Evolutionary conservation across 2,329 filamentous ascomycete species (phyloP).

Genomic region (Exophiala xenobiotica): DNA sequence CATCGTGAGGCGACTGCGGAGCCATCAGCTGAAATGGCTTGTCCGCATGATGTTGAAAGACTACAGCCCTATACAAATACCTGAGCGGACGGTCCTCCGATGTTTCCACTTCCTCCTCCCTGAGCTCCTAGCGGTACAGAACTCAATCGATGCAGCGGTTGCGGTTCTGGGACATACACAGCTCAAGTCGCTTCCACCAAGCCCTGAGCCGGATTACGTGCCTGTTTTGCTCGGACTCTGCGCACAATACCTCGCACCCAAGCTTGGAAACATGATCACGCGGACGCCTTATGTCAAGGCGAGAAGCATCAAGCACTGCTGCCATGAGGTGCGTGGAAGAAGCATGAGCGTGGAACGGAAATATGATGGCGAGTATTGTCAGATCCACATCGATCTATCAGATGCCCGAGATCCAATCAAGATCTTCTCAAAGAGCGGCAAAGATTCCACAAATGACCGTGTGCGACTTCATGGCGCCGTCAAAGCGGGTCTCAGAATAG

Average conservation of each 20-base stretch:
- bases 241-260: slow-evolving; percentile 46
- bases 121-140: slow-evolving; percentile 35
- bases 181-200: slow-evolving; percentile 13
- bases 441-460: slow-evolving; percentile 78
- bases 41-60: slow-evolving; percentile 76
- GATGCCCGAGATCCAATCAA: slow-evolving; percentile 59
- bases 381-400: slow-evolving; percentile 74
- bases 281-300: slow-evolving; percentile 60
- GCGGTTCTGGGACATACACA: slow-evolving; percentile 13
- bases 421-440: slow-evolving; percentile 90
- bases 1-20: slow-evolving; percentile 61
- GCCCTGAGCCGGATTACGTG: slow-evolving; percentile 12
- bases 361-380: slow-evolving; percentile 86
- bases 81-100: slow-evolving; percentile 55
- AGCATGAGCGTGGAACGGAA: slow-evolving; percentile 76
- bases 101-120: slow-evolving; percentile 70
- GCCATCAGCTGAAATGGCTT: slow-evolving; percentile 82
- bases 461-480: slow-evolving; percentile 62
- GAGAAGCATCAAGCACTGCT: slow-evolving; percentile 69
- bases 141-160: slow-evolving; percentile 26
- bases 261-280: slow-evolving; percentile 59
- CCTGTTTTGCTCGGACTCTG: slow-evolving; percentile 12
- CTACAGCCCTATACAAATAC: slow-evolving; percentile 65
- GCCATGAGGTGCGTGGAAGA: slow-evolving; percentile 60
- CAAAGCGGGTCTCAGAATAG: slow-evolving; percentile 63